These are phyloP conservation scores for Phylloporus scabripes DNA, from an alignment of 768 basidiomycete genomes.

Conservation along the genomic window DNA sequence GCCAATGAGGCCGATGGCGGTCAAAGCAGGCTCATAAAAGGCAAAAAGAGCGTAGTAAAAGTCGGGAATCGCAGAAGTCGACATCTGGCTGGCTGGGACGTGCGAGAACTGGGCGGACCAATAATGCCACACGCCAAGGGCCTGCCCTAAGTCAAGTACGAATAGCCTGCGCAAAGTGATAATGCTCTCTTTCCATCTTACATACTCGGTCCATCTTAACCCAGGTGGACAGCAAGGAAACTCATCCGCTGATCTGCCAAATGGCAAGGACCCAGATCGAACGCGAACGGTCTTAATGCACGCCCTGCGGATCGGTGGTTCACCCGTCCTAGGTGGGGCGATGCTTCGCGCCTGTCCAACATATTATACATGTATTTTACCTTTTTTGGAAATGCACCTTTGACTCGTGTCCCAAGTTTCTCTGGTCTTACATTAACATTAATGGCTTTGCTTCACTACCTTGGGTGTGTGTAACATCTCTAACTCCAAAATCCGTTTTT, in stretches of 20 bases:
- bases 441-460: slow-evolving; percentile 58
- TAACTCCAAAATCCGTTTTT: neutral
- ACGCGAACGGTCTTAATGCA: slow-evolving; percentile 70
- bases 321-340: slow-evolving; percentile 16
- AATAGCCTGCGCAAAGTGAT: neutral
- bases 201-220: slow-evolving; percentile 56
- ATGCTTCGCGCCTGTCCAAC: slow-evolving; percentile 48
- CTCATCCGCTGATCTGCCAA: slow-evolving; percentile 48
- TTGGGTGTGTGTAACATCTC: slow-evolving; percentile 41
- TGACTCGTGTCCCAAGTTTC: neutral
- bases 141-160: slow-evolving; percentile 27
- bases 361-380: neutral
- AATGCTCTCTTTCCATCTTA: slow-evolving; percentile 27
- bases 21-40: slow-evolving; percentile 67
- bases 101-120: neutral
- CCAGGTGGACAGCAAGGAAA: slow-evolving; percentile 53
- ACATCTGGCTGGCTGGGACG: slow-evolving; percentile 23
- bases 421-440: neutral
- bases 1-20: slow-evolving; percentile 60
- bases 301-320: slow-evolving; percentile 14
- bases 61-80: slow-evolving; percentile 60
- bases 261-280: slow-evolving; percentile 75
- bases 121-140: too few species aligned
- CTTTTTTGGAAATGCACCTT: neutral
- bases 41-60: slow-evolving; percentile 72